Percentiles rank a stretch among this genome's conserved stretches.
Evolutionary conservation across 129 eudicot genomes (phyloP).

Genomic region (Chrysanthemum makinoi): DNA sequence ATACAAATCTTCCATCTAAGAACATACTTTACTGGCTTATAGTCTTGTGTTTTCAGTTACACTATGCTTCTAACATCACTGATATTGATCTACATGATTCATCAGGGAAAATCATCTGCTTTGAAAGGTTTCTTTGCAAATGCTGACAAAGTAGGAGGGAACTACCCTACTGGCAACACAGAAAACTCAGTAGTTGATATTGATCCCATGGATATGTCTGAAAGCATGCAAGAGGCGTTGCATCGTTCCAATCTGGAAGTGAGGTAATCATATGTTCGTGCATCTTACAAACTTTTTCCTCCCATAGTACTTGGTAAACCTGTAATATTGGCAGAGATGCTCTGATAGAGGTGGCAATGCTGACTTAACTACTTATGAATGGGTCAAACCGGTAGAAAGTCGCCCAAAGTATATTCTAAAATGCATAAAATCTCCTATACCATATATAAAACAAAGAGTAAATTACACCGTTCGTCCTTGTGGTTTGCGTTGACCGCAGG

Average conservation of each 20-base stretch:
- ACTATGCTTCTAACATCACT: conserved; percentile 2
- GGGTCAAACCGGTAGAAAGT: not conserved
- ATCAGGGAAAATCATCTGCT: conserved; percentile 58
- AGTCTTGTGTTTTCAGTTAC: conserved; percentile 9
- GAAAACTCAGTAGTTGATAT: conserved; percentile 54
- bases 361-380: not conserved
- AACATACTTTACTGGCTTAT: conserved; percentile 16
- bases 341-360: not conserved
- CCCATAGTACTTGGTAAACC: not conserved
- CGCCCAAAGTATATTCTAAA: not conserved
- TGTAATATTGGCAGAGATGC: not conserved
- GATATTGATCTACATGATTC: conserved; percentile 19
- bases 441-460: too few species aligned
- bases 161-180: conserved; percentile 33
- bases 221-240: conserved; percentile 96
- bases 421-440: not conserved
- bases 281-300: conserved; percentile 4
- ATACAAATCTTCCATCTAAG: conserved; percentile 1
- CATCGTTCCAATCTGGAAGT: conserved; percentile 94
- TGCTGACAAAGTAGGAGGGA: conserved; percentile 61
- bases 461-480: too few species aligned
- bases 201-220: conserved; percentile 98
- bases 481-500: too few species aligned
- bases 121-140: conserved; percentile 71
- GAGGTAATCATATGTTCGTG: conserved; percentile 60